phyloP scores from a whole-genome alignment of 805 yeast species.

The Saccharomycopsis schoenii region DNA sequence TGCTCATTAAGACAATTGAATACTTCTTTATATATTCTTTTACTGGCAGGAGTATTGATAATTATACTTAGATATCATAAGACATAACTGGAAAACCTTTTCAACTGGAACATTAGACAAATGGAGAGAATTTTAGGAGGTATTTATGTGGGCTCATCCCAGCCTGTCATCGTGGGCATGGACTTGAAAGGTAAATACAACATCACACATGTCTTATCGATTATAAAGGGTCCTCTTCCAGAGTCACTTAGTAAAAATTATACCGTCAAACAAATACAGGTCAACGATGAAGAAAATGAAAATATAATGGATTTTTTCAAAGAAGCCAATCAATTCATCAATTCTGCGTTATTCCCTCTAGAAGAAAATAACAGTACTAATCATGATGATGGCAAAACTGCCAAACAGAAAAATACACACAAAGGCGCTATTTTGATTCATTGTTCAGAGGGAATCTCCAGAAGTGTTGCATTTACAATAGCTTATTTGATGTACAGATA shows the following conservation, averaged over 20 bases:
- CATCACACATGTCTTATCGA: conserved; percentile 66
- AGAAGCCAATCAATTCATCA: conserved; percentile 58
- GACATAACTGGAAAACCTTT: too few relatives aligned
- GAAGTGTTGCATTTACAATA: conserved; percentile 77
- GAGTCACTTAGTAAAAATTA: conserved; percentile 37
- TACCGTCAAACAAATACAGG: conserved; percentile 46
- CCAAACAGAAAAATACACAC: conserved; percentile 26
- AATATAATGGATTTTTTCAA: conserved; percentile 56
- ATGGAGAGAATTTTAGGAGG: conserved; percentile 66
- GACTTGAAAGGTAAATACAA: conserved; percentile 42
- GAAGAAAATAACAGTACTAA: conserved; percentile 24
- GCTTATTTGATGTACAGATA: conserved; percentile 83
- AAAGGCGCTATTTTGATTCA: conserved; percentile 47
- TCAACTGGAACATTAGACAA: conserved; percentile 9
- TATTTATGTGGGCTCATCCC: conserved; percentile 64
- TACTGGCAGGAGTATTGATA: too few relatives aligned
- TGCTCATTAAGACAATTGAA: too few relatives aligned
- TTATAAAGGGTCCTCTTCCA: conserved; percentile 56
- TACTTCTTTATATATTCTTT: too few relatives aligned
- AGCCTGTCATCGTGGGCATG: conserved; percentile 46
- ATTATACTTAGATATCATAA: too few relatives aligned
- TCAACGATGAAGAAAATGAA: conserved; percentile 63
- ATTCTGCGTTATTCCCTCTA: conserved; percentile 44
- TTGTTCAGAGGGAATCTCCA: conserved; percentile 88
- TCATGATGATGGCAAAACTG: conserved; percentile 19